Base-by-base conservation (phyloP, 148 eudicot genomes). In the Chenopodium suecicum region DNA sequence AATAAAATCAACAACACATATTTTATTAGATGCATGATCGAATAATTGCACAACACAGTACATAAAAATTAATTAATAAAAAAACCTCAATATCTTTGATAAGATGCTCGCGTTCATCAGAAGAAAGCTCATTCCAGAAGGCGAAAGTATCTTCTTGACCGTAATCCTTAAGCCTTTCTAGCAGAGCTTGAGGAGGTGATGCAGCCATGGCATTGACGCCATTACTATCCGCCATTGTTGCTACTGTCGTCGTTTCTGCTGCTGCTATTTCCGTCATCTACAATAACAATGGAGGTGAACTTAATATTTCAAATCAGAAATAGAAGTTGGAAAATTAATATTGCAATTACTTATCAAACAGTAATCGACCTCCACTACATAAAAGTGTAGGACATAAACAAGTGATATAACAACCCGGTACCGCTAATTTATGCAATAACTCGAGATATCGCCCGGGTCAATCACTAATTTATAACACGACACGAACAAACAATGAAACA, bases 81-180 rank as follows among this genome's bases (percentile, higher is more conserved):
- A 34, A 34, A 34, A 92, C 99, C 94, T 94, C 93, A 73, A 96
- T 89, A 46, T 96, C 97, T 78, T 90, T 86, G 81, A 96, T 86
- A 82, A 96, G 95, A 23, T 83, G 83, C 9, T 89, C 82, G 19
- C 94, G 94, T 34, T 96, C 90, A 1, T 90, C 89, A 11, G 86
- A 74, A 6, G 99, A 92, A 7, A 96, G 93, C 82, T 94, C 91
- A 19, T 90, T 97, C 97, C 98, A 96, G 74, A 91, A 94, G 62
- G 97, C 90, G 83, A 96, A 91, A 14, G 78, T 94, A 70, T 96
- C 93, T 85, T 96, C 99, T 70, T 96, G 97, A 19, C 98, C 98
- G 75, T 96, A 96, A 83, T 96, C 99, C 83, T 96, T 96, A 72
- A 96, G 93, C 78, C 98, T 82, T 81, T 96, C 99, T 7, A 96